Evolutionary conservation across 257 asterid species (phyloP), one percentile per base, ranked within the genome.

Genomic region (Paulownia fortunei): DNA sequence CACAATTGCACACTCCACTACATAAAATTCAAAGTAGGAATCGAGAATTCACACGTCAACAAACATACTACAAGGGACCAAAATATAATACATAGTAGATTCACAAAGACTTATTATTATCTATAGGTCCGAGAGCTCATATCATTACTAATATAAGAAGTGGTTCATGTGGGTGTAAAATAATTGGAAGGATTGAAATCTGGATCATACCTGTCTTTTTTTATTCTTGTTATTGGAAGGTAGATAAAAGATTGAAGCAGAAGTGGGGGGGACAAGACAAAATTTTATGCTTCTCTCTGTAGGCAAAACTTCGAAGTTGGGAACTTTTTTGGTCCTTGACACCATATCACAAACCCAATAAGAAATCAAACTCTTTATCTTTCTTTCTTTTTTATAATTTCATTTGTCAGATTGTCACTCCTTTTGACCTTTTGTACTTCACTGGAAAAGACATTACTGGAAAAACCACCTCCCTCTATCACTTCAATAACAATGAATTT

Each of bases 241-340:
- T n/a, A n/a, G n/a, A n/a, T n/a, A n/a, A n/a, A 18, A 62, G 36
- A 44, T 52, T 37, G 55, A 34, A 81, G 74, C 30, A 69, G 80
- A 36, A 63, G 10, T 51, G 41, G 12, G 73, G 41, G 12, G 73
- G 61, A 80, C 19, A 49, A 73, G 54, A 72, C 76, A 39, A 78
- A 83, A 87, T 84, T 79, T 86, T 86, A 83, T 89, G 94, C 89
- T 86, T 89, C 83, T 78, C 51, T 69, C 74, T 77, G 70, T 72
- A 78, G 85, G 81, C 80, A 80, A 81, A 81, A 9, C 36, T 80
- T 74, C 37, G 32, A 21, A 73, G 66, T 62, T 74, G 85, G 76
- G 81, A 13, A 67, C 21, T 42, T 26, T 63, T 55, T 34, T 60
- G 16, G 54, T 52, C 69, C 79, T 63, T 36, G 84, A 80, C 83